Evolutionary conservation across 1,139 yeast genomes (phyloP).

Genomic region (Sugiyamaella japonica): DNA sequence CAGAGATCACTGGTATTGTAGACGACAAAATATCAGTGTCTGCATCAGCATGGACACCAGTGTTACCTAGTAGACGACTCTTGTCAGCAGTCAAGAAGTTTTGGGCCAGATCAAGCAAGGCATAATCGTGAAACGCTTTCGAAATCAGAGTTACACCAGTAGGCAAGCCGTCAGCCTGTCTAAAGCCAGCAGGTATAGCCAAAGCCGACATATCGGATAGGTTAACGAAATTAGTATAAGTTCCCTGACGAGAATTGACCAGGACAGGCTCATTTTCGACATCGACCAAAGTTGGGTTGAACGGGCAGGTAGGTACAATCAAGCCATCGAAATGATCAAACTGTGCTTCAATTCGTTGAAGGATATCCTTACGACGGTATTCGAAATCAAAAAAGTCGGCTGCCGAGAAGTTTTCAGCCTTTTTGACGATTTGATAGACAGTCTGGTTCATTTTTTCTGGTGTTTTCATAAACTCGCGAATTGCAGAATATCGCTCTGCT

Average conservation of each 20-base stretch:
- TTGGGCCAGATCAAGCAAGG: slow-evolving; percentile 78
- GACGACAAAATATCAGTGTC: slow-evolving; percentile 45
- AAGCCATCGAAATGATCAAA: slow-evolving; percentile 68
- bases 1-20: slow-evolving; percentile 41
- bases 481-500: slow-evolving; percentile 87
- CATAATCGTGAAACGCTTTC: slow-evolving; percentile 80
- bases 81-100: slow-evolving; percentile 57
- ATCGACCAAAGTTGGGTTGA: slow-evolving; percentile 77
- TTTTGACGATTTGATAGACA: slow-evolving; percentile 70
- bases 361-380: slow-evolving; percentile 74
- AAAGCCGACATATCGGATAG: slow-evolving; percentile 90
- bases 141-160: slow-evolving; percentile 87
- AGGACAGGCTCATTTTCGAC: slow-evolving; percentile 75
- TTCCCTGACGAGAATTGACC: slow-evolving; percentile 87
- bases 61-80: slow-evolving; percentile 51
- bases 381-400: slow-evolving; percentile 82
- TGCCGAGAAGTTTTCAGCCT: slow-evolving; percentile 77
- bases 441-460: slow-evolving; percentile 78
- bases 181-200: slow-evolving; percentile 87
- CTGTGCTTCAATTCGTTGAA: slow-evolving; percentile 60
- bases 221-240: slow-evolving; percentile 95
- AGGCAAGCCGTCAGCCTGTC: slow-evolving; percentile 73
- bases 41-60: slow-evolving; percentile 34
- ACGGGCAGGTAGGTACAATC: slow-evolving; percentile 90
- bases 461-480: slow-evolving; percentile 67